Conservation (phyloP, 2,329 filamentous ascomycete genomes). For the Fragosphaeria purpurea region DNA sequence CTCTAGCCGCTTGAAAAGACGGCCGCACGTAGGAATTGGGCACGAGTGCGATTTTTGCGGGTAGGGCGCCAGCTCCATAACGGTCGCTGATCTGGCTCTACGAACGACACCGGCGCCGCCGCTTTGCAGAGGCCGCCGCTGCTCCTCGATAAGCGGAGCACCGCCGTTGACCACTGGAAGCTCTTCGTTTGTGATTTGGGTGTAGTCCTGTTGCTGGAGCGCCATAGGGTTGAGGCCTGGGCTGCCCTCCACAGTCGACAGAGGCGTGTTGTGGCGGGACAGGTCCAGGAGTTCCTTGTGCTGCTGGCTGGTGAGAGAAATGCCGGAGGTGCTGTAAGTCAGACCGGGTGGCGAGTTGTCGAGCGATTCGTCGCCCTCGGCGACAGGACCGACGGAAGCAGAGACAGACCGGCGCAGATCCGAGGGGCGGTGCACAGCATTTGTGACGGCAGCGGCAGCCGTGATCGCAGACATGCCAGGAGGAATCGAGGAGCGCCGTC, state of each 20-base stretch:
- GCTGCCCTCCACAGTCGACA: conserved; percentile 75
- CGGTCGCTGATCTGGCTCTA: conserved; percentile 84
- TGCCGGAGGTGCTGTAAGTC: conserved; percentile 59
- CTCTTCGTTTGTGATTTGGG: conserved; percentile 53
- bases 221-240: conserved; percentile 61
- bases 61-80: conserved; percentile 94
- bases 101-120: conserved; percentile 69
- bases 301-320: conserved; percentile 54
- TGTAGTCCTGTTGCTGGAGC: conserved; percentile 55
- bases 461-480: conserved; percentile 62
- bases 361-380: conserved; percentile 68
- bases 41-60: conserved; percentile 97
- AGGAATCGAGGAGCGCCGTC: conserved; percentile 86
- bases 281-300: conserved; percentile 73
- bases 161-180: conserved; percentile 30
- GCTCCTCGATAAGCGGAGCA: conserved; percentile 48
- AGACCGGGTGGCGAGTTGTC: conserved; percentile 72
- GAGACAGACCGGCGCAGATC: conserved; percentile 89
- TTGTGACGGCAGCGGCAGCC: conserved; percentile 39
- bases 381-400: conserved; percentile 69
- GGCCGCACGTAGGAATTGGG: conserved; percentile 95
- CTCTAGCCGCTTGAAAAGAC: conserved; percentile 97
- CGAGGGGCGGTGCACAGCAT: conserved; percentile 61
- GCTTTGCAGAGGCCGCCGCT: conserved; percentile 56
- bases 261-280: conserved; percentile 83